Evolutionary conservation across 2,329 filamentous ascomycete species (phyloP), one percentile per base, ranked within the genome.

Genomic region (Aspergillus versicolor): DNA sequence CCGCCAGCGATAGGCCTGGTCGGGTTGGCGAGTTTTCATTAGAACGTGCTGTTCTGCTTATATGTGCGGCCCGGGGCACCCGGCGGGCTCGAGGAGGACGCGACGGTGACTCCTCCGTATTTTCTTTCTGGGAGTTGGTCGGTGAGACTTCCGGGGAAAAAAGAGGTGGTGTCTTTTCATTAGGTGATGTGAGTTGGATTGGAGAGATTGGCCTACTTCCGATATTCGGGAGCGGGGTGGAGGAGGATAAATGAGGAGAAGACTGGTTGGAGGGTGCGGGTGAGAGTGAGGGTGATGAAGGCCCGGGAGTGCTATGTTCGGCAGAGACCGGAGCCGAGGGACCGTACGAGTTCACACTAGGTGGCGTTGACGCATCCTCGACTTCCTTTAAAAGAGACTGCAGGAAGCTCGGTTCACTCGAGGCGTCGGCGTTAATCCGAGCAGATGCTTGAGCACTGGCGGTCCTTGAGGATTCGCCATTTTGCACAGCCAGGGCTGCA

Each of bases 371-470:
- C 57, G 75, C 79, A 40, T 78, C 81, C 68, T 96, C 92, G 1
- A 97, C 91, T 73, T 97, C 93, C 70, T 90, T 91, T 49, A 97
- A 78, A 6, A 97, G 79, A 0, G 91, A 93, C 22, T 91, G 90
- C 7, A 97, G 81, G 69, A 97, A 93, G 5, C 90, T 92, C 7
- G 91, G 90, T 7, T 82, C 84, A 27, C 79, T 82, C 40, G 78
- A 73, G 27, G 65, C 61, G 58, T 78, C 71, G 46, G 69, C 58
- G 53, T 69, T 67, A 63, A 66, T 59, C 68, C 71, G 65, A 66
- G 68, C 61, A 65, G 67, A 65, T 63, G 64, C 68, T 56, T 62
- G 69, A 44, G 65, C 64, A 42, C 64, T 63, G 49, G 69, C 70
- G 52, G 72, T 63, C 60, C 69, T 67, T 38, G 76, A 75, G 54